Evolutionary conservation across 345 rosid species (phyloP).

Genomic region (Aegle marmelos): DNA sequence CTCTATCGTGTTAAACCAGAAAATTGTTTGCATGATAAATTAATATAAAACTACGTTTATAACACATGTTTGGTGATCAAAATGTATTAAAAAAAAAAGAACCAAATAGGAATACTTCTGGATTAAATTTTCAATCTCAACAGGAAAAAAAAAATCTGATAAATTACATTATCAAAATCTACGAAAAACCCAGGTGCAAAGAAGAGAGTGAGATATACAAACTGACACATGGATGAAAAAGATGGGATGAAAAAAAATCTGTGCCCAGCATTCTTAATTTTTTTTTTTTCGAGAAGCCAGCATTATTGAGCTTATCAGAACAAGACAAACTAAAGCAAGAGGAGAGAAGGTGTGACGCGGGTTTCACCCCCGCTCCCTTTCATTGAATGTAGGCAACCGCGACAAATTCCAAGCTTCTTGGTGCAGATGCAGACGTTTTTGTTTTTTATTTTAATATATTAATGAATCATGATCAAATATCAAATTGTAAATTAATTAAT

Average conservation of each 20-base stretch:
- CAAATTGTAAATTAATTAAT: background rate
- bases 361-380: constrained; percentile 29
- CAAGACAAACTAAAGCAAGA: background rate
- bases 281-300: no score
- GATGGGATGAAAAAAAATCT: background rate
- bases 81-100: no score
- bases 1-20: no score
- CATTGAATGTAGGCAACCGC: constrained; percentile 18
- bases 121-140: no score
- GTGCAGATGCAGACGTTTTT: constrained; percentile 13
- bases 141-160: background rate
- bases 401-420: constrained; percentile 47
- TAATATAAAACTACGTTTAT: no score
- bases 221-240: background rate
- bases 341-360: constrained; percentile 33
- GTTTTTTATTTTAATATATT: background rate
- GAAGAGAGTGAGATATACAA: background rate
- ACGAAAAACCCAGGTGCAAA: background rate
- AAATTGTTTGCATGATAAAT: no score
- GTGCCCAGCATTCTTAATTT: no score
- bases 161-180: background rate
- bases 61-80: no score
- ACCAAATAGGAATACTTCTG: no score
- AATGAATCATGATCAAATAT: background rate
- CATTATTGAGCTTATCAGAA: background rate